A percentile compares a stretch with the other conserved stretches of the same genome.
These are phyloP conservation scores for Mallotus repandus DNA, from an alignment of 441 rosid species.

Conservation along the genomic window DNA sequence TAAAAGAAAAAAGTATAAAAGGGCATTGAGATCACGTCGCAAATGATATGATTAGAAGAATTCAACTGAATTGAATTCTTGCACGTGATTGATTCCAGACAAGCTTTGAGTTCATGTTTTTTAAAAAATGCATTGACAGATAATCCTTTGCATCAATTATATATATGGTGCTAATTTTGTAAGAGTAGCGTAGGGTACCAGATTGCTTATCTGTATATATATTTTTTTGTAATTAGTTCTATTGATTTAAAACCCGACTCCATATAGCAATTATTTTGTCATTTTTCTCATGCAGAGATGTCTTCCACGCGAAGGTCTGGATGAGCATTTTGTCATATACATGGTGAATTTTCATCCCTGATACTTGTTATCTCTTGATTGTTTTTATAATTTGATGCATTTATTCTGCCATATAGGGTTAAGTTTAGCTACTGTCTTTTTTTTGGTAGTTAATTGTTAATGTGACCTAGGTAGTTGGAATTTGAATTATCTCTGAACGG, in stretches of 20 bases:
- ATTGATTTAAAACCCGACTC: not conserved
- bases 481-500: not conserved
- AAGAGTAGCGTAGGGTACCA: not conserved
- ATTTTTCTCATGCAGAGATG: slow-evolving; percentile 62
- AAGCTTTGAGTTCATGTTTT: no score
- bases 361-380: not conserved
- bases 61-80: no score
- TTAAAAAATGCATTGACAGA: no score
- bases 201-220: not conserved
- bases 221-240: no score
- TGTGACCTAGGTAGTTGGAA: not conserved
- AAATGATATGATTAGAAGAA: no score
- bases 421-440: not conserved
- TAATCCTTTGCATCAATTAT: no score
- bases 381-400: not conserved
- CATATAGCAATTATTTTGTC: slow-evolving; percentile 12
- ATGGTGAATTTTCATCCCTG: slow-evolving; percentile 47
- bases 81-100: no score
- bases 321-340: slow-evolving; percentile 85
- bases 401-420: not conserved
- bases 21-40: no score
- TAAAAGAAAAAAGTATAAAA: no score
- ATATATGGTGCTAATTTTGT: not conserved
- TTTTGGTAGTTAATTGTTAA: not conserved
- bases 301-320: slow-evolving; percentile 77